Evolutionary conservation across 768 basidiomycete genomes (phyloP).

Genomic region (Lactarius quietus): DNA sequence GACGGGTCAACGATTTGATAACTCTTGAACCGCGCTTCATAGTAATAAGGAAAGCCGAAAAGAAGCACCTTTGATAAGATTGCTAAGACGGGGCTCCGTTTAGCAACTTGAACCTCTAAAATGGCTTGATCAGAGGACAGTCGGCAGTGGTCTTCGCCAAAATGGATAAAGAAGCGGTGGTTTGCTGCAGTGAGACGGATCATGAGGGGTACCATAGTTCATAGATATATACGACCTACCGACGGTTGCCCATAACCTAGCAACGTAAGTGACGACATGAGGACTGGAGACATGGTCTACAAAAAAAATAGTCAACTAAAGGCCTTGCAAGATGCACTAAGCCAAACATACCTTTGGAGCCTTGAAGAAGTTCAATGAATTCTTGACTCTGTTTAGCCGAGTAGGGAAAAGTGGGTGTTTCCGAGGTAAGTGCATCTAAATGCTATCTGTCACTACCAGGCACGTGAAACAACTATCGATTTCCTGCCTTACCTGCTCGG

Average conservation of each 20-base stretch:
- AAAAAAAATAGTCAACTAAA: no score
- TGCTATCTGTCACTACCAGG: no score
- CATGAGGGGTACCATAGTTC: background rate
- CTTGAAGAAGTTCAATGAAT: background rate
- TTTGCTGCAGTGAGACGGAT: background rate
- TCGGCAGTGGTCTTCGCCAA: background rate
- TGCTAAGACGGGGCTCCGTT: background rate
- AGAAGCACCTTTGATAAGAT: no score
- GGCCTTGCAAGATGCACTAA: background rate
- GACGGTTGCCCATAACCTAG: background rate
- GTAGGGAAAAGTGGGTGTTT: no score
- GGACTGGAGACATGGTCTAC: background rate
- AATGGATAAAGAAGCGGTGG: background rate
- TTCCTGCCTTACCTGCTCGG: no score
- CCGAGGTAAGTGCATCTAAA: background rate
- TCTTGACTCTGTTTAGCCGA: background rate
- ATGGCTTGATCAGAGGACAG: background rate
- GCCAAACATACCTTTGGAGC: background rate
- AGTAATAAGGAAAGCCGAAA: background rate
- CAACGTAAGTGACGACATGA: background rate
- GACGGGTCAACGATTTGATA: no score
- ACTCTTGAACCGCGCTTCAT: background rate
- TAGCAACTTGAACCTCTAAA: background rate
- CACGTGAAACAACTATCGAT: no score
- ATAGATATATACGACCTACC: background rate